Evolutionary conservation across 225 moss, liverwort and hornwort genomes (phyloP), one percentile per base, ranked within the genome.

Genomic region (Pseudisothecium myosuroides): DNA sequence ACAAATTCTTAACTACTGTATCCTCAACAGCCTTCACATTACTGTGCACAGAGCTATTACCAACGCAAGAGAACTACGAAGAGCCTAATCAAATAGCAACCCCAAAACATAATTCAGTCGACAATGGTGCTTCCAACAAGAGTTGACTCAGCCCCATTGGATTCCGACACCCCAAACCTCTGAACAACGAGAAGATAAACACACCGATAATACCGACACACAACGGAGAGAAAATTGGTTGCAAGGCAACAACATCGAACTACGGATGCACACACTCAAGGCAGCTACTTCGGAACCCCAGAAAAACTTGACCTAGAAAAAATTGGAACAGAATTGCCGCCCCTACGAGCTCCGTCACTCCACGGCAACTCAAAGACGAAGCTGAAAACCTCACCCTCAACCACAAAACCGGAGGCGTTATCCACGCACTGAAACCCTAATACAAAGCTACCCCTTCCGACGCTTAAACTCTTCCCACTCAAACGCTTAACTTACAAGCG

Each of bases 401-500:
- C 59, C 43, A 56, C 62, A n/a, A 87, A n/a, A 60, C 43, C 39
- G 39, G 63, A 86, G 14, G 78, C 56, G 78, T 85, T 88, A 78
- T 85, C 82, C 85, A 88, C 56, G 74, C 29, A 19, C 80, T 26
- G 69, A 86, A 92, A 88, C 88, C 92, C 92, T 92, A 90, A 92
- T 55, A 63, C 43, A 11, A 65, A 41, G 43, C 81, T 81, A 21
- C 10, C 68, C 56, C 64, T 39, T 21, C 22, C 66, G 27, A 62
- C 47, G 61, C 65, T 52, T n/a, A n/a, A 86, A 34, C 49, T 58
- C 84, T 26, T 55, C 23, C 37, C 36, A 32, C 32, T 54, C 32
- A 50, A 41, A 29, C 32, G 54, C 67, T 10, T 61, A 20, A 17
- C 2, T 28, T 24, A 19, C 32, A 37, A 36, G 22, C 15, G 11